These are phyloP conservation scores for Arachis monticola DNA, from an alignment of 331 rosid species.

Conservation along the genomic window DNA sequence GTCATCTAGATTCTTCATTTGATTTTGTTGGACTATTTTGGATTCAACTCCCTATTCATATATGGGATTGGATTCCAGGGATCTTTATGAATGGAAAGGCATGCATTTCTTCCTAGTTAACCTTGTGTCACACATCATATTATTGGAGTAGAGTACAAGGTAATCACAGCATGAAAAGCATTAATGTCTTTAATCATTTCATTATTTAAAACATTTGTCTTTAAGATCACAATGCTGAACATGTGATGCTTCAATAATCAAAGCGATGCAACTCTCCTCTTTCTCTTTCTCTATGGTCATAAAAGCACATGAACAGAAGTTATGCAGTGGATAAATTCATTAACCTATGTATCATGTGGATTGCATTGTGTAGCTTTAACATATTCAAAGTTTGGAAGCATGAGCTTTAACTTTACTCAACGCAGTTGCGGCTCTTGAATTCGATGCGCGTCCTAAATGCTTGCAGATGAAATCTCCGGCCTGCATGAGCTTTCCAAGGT, in stretches of 20 bases:
- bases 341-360: conserved; percentile 18
- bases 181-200: conserved; percentile 5
- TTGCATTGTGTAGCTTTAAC: conserved; percentile 34
- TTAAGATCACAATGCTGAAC: conserved; percentile 27
- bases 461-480: conserved; percentile 84
- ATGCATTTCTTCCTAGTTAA: too few relatives aligned
- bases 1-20: background rate
- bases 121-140: too few relatives aligned
- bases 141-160: too few relatives aligned
- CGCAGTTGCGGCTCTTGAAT: conserved; percentile 76
- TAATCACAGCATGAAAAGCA: conserved; percentile 7
- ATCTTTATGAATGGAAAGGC: too few relatives aligned
- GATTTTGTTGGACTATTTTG: background rate
- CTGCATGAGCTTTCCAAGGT: conserved; percentile 68
- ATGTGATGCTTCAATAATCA: conserved; percentile 30
- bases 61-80: too few relatives aligned
- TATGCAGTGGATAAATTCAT: conserved; percentile 6
- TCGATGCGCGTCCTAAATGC: conserved; percentile 74
- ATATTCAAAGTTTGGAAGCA: conserved; percentile 69
- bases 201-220: background rate
- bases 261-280: conserved; percentile 17
- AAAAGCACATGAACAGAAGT: conserved; percentile 21
- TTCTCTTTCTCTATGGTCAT: conserved; percentile 1
- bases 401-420: conserved; percentile 52
- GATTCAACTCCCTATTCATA: background rate